Percentiles rank a stretch among this genome's conserved stretches.
Conservation (phyloP, 1,284 basidiomycete species). For the Pseudozyma sp. region DNA sequence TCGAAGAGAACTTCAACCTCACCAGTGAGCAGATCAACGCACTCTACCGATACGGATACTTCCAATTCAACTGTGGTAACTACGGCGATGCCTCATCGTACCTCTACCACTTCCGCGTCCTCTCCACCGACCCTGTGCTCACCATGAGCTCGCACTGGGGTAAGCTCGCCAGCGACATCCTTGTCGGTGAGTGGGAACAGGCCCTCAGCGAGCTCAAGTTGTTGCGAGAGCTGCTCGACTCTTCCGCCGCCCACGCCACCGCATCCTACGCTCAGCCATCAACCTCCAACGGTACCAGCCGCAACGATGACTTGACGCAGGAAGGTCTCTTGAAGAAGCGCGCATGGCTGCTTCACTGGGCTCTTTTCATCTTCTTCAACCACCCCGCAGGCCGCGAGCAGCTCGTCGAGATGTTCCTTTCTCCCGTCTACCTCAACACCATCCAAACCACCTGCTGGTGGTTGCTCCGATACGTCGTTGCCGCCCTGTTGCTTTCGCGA, state of each 20-base stretch:
- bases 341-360: slow-evolving; percentile 98
- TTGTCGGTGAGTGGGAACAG: slow-evolving; percentile 92
- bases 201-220: slow-evolving; percentile 94
- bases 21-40: slow-evolving; percentile 94
- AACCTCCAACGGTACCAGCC: slow-evolving; percentile 37
- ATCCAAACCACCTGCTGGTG: slow-evolving; percentile 96
- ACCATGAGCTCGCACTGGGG: slow-evolving; percentile 98
- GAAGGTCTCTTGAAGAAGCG: slow-evolving; percentile 87
- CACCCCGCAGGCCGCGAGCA: slow-evolving; percentile 90
- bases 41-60: slow-evolving; percentile 97
- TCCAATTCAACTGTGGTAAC: slow-evolving; percentile 96
- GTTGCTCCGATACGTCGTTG: slow-evolving; percentile 93
- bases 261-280: slow-evolving; percentile 45
- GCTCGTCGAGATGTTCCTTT: slow-evolving; percentile 94
- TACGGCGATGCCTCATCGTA: slow-evolving; percentile 97
- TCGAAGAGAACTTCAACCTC: slow-evolving; percentile 94
- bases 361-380: slow-evolving; percentile 98
- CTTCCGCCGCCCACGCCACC: slow-evolving; percentile 47
- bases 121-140: slow-evolving; percentile 90
- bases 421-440: slow-evolving; percentile 95
- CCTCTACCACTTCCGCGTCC: slow-evolving; percentile 96
- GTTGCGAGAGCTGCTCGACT: slow-evolving; percentile 89
- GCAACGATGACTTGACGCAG: slow-evolving; percentile 54
- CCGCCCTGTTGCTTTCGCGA: slow-evolving; percentile 90
- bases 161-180: slow-evolving; percentile 94